Conservation (phyloP, 306 rosid species). For the Lathyrus oleraceus region DNA sequence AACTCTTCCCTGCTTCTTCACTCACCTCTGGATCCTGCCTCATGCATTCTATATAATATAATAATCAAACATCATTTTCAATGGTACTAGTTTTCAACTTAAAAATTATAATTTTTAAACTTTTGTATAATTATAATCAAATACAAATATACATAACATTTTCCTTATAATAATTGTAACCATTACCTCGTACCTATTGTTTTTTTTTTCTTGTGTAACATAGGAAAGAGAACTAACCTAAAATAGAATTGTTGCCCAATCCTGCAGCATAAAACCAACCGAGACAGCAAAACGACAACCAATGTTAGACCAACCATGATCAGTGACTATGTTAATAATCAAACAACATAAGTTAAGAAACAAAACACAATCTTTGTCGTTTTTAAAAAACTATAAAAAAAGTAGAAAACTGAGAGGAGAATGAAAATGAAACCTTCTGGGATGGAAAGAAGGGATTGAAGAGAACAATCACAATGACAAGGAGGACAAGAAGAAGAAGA, state of each 20-base stretch:
- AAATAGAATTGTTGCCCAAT: constrained; percentile 43
- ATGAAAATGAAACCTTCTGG: constrained; percentile 38
- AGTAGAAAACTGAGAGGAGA: neutral
- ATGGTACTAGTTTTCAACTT: too few species aligned
- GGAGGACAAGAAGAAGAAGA: constrained; percentile 42
- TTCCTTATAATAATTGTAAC: neutral
- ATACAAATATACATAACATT: too few species aligned
- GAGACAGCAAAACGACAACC: constrained; percentile 21
- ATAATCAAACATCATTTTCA: constrained; percentile 11
- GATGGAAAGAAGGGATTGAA: constrained; percentile 49
- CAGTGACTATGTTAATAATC: neutral
- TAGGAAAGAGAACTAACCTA: constrained; percentile 42
- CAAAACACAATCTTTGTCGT: neutral
- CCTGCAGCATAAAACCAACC: constrained; percentile 46
- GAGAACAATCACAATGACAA: constrained; percentile 57
- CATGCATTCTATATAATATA: constrained; percentile 47
- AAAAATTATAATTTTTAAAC: too few species aligned
- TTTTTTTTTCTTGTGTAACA: neutral
- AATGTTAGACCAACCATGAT: neutral
- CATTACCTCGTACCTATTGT: neutral
- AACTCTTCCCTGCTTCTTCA: constrained; percentile 49
- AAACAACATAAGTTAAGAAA: neutral
- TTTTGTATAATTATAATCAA: too few species aligned
- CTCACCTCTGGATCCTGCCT: constrained; percentile 51
- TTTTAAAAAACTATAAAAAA: neutral